These are phyloP conservation scores for Pseudofabraea citricarpa DNA, from an alignment of 2,329 filamentous ascomycete genomes.

Conservation along the genomic window DNA sequence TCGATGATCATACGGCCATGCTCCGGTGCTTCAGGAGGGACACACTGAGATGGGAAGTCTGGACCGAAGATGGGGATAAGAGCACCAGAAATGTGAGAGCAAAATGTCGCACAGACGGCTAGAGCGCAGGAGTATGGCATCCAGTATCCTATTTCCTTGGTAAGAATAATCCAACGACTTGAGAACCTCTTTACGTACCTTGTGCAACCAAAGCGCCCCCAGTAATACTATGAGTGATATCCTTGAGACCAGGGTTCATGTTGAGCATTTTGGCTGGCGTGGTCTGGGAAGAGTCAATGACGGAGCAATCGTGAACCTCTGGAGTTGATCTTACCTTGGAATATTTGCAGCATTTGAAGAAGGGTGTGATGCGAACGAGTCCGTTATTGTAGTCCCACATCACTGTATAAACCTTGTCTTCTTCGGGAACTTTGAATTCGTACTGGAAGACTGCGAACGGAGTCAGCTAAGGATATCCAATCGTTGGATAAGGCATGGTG, in stretches of 20 bases:
- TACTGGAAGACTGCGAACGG: conserved; percentile 72
- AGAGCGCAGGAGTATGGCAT: conserved; percentile 85
- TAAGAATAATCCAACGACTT: too few relatives aligned
- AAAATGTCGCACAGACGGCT: conserved; percentile 87
- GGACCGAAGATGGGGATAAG: conserved; percentile 88
- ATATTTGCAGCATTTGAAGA: conserved; percentile 88
- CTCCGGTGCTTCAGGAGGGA: conserved; percentile 55
- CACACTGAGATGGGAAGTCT: conserved; percentile 70
- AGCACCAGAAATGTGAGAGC: conserved; percentile 75
- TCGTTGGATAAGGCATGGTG: conserved; percentile 1
- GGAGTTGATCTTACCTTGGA: conserved; percentile 61
- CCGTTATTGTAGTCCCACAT: conserved; percentile 99
- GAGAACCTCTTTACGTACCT: conserved; percentile 46
- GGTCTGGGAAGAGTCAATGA: conserved; percentile 54
- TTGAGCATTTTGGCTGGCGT: conserved; percentile 79
- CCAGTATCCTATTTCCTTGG: conserved; percentile 92
- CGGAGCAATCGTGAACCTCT: not conserved
- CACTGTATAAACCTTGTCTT: conserved; percentile 65
- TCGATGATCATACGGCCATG: conserved; percentile 66
- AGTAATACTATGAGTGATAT: conserved; percentile 93
- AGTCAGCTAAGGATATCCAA: conserved; percentile 16
- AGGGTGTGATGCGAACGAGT: conserved; percentile 86
- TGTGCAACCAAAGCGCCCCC: conserved; percentile 87
- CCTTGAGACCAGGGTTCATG: conserved; percentile 73
- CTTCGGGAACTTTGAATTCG: conserved; percentile 66